A percentile compares a stretch with the other conserved stretches of the same genome.
These are phyloP conservation scores for Pulveroboletus sp. DNA, from an alignment of 768 basidiomycete species.

Conservation along the genomic window DNA sequence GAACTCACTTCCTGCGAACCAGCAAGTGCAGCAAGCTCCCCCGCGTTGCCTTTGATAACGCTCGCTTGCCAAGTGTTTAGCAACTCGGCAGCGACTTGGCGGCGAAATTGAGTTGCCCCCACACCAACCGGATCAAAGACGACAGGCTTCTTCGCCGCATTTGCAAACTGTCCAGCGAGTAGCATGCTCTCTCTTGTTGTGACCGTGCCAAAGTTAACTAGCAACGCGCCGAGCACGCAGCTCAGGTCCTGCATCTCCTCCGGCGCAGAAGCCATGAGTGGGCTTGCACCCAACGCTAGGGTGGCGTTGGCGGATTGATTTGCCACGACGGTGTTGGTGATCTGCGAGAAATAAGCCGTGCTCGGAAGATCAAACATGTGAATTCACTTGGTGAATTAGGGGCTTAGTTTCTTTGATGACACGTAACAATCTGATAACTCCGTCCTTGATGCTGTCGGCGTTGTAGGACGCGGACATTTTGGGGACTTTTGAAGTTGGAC, in stretches of 20 bases:
- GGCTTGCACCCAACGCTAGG: constrained; percentile 81
- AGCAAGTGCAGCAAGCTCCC: constrained; percentile 76
- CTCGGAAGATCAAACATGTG: background rate
- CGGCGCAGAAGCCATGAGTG: constrained; percentile 88
- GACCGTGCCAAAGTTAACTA: constrained; percentile 88
- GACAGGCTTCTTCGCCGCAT: constrained; percentile 65
- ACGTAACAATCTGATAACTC: constrained; percentile 47
- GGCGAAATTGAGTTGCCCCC: constrained; percentile 74
- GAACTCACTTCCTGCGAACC: constrained; percentile 65
- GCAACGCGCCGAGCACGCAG: constrained; percentile 57
- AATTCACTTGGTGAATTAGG: constrained; percentile 74
- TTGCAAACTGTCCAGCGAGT: constrained; percentile 67
- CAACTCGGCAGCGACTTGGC: constrained; percentile 53
- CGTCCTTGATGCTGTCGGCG: constrained; percentile 36
- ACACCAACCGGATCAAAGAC: constrained; percentile 92
- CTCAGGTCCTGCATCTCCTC: constrained; percentile 80
- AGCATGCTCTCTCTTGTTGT: constrained; percentile 70
- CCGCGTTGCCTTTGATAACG: constrained; percentile 93
- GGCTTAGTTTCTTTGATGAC: constrained; percentile 54
- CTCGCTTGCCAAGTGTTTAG: constrained; percentile 77
- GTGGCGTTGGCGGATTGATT: constrained; percentile 91
- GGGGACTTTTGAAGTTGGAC: background rate
- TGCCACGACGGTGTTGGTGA: constrained; percentile 84
- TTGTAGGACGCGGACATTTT: constrained; percentile 18
- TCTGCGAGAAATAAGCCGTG: constrained; percentile 40